Conservation (phyloP, 306 rosid species). For the Prunus salicina region DNA sequence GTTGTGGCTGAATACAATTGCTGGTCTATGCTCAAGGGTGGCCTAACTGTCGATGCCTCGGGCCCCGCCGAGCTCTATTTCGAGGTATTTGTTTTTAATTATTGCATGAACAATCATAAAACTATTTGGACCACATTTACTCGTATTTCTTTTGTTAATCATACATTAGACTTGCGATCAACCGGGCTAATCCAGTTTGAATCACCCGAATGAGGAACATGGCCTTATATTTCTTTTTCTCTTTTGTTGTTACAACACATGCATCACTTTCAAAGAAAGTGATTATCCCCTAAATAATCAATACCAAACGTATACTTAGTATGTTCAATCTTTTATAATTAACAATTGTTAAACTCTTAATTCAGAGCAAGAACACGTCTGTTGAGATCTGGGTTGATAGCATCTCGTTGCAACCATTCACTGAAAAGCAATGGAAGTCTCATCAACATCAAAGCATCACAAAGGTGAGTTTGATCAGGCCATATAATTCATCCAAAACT, state of each 20-base stretch:
- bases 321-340: background rate
- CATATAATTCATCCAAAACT: background rate
- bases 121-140: background rate
- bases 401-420: slow-evolving; percentile 69
- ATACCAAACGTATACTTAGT: background rate
- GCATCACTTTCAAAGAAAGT: too few species aligned
- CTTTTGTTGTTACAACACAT: too few species aligned
- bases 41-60: slow-evolving; percentile 44
- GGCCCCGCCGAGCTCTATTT: slow-evolving; percentile 58
- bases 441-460: slow-evolving; percentile 52
- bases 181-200: too few species aligned
- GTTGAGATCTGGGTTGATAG: slow-evolving; percentile 66
- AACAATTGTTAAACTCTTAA: background rate
- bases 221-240: too few species aligned
- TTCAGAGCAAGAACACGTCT: slow-evolving; percentile 45
- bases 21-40: slow-evolving; percentile 93
- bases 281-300: too few species aligned
- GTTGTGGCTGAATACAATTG: slow-evolving; percentile 49
- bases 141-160: background rate
- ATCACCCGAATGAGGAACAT: too few species aligned
- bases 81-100: slow-evolving; percentile 37
- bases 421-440: slow-evolving; percentile 51
- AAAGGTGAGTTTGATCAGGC: slow-evolving; percentile 30
- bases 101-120: background rate
- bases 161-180: too few species aligned